Conservation (phyloP, 805 yeast genomes). For the Hanseniaspora mollemarum region DNA sequence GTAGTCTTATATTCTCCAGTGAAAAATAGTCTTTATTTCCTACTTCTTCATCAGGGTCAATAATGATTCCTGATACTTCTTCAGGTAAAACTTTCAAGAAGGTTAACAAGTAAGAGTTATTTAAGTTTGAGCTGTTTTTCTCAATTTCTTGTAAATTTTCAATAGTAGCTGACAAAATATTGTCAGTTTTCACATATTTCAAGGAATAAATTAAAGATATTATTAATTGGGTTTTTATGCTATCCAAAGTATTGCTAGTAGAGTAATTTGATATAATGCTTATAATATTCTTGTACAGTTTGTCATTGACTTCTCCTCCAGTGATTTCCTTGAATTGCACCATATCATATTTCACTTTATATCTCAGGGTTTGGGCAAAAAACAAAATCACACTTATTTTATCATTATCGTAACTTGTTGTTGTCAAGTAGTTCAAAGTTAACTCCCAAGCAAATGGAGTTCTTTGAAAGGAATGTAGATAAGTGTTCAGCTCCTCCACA, state of each 20-base stretch:
- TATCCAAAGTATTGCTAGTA: conserved; percentile 32
- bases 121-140: conserved; percentile 16
- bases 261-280: conserved; percentile 41
- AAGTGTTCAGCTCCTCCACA: conserved; percentile 40
- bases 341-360: conserved; percentile 73
- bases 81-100: conserved; percentile 84
- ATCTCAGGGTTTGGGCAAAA: conserved; percentile 81
- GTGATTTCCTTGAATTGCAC: conserved; percentile 47
- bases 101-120: conserved; percentile 47
- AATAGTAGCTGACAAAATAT: conserved; percentile 60
- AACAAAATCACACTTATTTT: conserved; percentile 50
- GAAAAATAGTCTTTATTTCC: conserved; percentile 21
- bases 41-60: conserved; percentile 68
- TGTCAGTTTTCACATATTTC: conserved; percentile 62
- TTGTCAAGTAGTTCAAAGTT: conserved; percentile 43
- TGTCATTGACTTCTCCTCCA: conserved; percentile 36
- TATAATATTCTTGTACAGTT: conserved; percentile 59
- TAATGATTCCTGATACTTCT: conserved; percentile 49
- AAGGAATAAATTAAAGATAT: conserved; percentile 72
- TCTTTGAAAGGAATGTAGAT: conserved; percentile 72
- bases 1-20: conserved; percentile 17
- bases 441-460: conserved; percentile 70
- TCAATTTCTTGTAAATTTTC: conserved; percentile 27
- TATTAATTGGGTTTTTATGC: conserved; percentile 73
- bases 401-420: conserved; percentile 21